These are phyloP conservation scores for Zygosaccharomyces bisporus DNA, from an alignment of 805 yeast species.

Conservation along the genomic window DNA sequence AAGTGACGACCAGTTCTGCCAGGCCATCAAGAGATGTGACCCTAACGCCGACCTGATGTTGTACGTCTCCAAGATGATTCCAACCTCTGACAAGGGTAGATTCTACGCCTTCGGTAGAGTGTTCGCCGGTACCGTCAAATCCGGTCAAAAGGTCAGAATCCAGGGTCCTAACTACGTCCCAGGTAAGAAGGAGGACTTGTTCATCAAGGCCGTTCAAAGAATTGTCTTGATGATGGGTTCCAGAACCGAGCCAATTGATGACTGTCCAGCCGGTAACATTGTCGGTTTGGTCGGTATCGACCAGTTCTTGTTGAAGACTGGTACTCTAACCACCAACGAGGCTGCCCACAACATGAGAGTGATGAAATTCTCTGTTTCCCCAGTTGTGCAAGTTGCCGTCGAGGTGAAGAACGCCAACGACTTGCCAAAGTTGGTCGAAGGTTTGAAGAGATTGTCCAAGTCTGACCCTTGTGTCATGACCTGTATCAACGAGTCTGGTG, in stretches of 20 bases:
- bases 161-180: conserved; percentile 99
- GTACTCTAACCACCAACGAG: conserved; percentile 97
- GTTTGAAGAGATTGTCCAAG: conserved; percentile 99
- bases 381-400: conserved; percentile 99
- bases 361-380: conserved; percentile 99
- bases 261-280: conserved; percentile 99
- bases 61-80: conserved; percentile 99
- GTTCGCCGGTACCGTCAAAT: conserved; percentile 98
- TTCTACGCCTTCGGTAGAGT: conserved; percentile 99
- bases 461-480: conserved; percentile 98
- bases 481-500: conserved; percentile 90
- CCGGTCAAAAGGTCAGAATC: conserved; percentile 99
- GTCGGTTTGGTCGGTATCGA: conserved; percentile 99
- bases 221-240: conserved; percentile 99
- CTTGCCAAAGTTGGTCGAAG: conserved; percentile 98
- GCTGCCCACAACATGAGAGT: conserved; percentile 99
- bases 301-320: conserved; percentile 98
- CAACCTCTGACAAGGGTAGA: conserved; percentile 99
- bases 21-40: conserved; percentile 96
- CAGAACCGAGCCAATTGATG: conserved; percentile 95
- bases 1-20: conserved; percentile 81
- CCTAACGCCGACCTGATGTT: conserved; percentile 97
- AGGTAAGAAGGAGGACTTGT: conserved; percentile 97
- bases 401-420: conserved; percentile 99
- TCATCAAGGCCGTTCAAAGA: conserved; percentile 97